phyloP scores from a whole-genome alignment of 2,329 filamentous ascomycete genomes.

The Ceratocystis huliohia region DNA sequence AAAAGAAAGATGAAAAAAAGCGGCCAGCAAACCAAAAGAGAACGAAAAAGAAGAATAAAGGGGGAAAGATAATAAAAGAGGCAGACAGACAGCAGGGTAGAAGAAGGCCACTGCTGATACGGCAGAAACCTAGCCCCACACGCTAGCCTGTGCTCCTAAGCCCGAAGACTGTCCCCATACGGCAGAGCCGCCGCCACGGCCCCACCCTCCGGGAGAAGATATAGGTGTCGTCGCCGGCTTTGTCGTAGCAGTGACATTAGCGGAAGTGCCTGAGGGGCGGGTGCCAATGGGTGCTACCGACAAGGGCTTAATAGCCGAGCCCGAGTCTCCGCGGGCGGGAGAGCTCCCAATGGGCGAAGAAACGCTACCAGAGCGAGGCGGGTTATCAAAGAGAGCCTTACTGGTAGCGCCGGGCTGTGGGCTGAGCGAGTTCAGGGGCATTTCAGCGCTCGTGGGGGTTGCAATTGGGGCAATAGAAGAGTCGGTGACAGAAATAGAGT shows the following conservation, averaged over 20 bases:
- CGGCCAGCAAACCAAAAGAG: background rate
- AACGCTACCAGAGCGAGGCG: slow-evolving; percentile 53
- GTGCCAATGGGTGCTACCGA: slow-evolving; percentile 89
- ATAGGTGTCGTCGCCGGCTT: slow-evolving; percentile 84
- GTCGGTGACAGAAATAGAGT: slow-evolving; percentile 33
- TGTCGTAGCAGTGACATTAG: slow-evolving; percentile 36
- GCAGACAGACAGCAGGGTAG: background rate
- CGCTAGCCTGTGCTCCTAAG: slow-evolving; percentile 78
- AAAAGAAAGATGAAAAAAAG: slow-evolving; percentile 10
- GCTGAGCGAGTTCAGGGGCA: slow-evolving; percentile 47
- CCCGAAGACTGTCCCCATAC: slow-evolving; percentile 77
- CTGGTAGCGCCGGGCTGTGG: slow-evolving; percentile 56
- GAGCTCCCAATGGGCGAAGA: slow-evolving; percentile 69
- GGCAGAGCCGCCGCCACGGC: slow-evolving; percentile 50
- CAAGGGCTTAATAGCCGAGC: slow-evolving; percentile 40
- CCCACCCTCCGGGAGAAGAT: slow-evolving; percentile 79
- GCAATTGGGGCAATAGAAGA: slow-evolving; percentile 24
- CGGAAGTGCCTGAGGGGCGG: slow-evolving; percentile 54
- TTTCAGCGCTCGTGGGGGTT: slow-evolving; percentile 14
- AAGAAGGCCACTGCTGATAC: background rate
- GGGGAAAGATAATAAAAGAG: slow-evolving; percentile 11
- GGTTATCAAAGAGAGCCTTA: slow-evolving; percentile 48
- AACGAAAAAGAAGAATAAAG: slow-evolving; percentile 15
- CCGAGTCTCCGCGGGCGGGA: slow-evolving; percentile 55
- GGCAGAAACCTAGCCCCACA: slow-evolving; percentile 61